phyloP scores from a whole-genome alignment of 2,329 filamentous ascomycete species.

The Colletotrichum aenigma region DNA sequence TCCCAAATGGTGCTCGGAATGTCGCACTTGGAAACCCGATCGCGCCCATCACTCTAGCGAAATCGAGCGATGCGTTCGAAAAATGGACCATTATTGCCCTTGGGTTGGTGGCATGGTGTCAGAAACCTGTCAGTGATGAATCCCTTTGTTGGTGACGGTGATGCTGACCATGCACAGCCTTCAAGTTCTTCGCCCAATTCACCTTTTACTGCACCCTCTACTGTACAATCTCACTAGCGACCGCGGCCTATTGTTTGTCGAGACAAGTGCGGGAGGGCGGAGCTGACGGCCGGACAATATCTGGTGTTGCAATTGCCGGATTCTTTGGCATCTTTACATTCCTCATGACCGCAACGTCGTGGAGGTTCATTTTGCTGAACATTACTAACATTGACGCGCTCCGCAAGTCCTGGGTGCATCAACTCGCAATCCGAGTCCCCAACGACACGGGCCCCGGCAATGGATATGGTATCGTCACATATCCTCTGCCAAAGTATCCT shows the following conservation, averaged over 20 bases:
- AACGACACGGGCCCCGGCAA: conserved; percentile 44
- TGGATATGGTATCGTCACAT: conserved; percentile 58
- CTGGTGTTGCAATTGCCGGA: conserved; percentile 66
- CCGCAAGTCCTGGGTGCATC: conserved; percentile 65
- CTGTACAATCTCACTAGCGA: conserved; percentile 66
- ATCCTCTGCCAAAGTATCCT: conserved; percentile 51
- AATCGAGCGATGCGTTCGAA: conserved; percentile 78
- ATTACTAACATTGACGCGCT: conserved; percentile 86
- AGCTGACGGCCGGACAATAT: conserved; percentile 67
- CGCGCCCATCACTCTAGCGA: conserved; percentile 87
- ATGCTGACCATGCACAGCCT: conserved; percentile 49
- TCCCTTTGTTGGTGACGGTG: not conserved
- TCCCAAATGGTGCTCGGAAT: conserved; percentile 86
- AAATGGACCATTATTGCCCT: conserved; percentile 96
- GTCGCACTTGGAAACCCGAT: conserved; percentile 87
- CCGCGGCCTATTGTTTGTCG: conserved; percentile 67
- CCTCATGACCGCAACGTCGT: conserved; percentile 76
- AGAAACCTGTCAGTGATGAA: conserved; percentile 67
- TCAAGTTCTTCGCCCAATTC: conserved; percentile 95
- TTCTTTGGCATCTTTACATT: conserved; percentile 83
- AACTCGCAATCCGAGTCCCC: conserved; percentile 76
- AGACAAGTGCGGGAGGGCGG: conserved; percentile 50
- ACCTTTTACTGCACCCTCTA: conserved; percentile 74
- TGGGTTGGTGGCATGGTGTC: conserved; percentile 95
- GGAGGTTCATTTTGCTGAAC: conserved; percentile 74